Evolutionary conservation across 2,329 filamentous ascomycete species (phyloP).

Genomic region (Madurella mycetomatis): DNA sequence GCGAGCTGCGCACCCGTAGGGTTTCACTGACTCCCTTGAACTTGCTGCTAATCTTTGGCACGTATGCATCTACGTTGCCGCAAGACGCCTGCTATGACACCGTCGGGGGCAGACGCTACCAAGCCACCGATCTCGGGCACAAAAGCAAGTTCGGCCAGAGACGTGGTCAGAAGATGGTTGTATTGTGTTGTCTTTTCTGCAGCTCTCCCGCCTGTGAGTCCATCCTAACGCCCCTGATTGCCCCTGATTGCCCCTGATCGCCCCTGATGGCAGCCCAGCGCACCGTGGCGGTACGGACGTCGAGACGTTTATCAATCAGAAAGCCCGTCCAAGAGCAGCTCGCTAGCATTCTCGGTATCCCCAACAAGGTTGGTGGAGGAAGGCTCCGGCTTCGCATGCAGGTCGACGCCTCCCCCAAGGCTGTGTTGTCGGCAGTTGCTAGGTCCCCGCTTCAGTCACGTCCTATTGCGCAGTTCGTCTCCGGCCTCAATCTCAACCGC

Average conservation of each 20-base stretch:
- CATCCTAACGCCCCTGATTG: not conserved
- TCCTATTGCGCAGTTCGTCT: not conserved
- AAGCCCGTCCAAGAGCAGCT: not conserved
- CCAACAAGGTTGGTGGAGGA: not conserved
- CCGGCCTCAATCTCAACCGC: conserved; percentile 12
- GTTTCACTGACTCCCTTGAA: conserved; percentile 7
- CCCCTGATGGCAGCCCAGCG: not conserved
- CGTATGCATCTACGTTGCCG: not conserved
- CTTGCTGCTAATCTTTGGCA: not conserved
- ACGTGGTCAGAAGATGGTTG: not conserved
- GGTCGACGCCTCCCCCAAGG: not conserved
- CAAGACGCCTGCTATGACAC: not conserved
- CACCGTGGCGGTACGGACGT: not conserved
- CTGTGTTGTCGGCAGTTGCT: not conserved
- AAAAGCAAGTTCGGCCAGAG: not conserved
- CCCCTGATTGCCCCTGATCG: not conserved
- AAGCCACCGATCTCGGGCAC: no score
- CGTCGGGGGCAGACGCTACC: not conserved
- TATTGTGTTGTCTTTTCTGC: not conserved
- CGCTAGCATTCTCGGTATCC: not conserved
- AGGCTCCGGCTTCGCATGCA: not conserved
- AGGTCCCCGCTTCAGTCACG: not conserved
- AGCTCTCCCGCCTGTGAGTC: not conserved
- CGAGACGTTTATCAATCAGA: not conserved
- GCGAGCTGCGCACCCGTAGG: conserved; percentile 14